A percentile compares a stretch with the other conserved stretches of the same genome.
These are phyloP conservation scores for Beauveria pseudobassiana DNA, from an alignment of 2,329 filamentous ascomycete genomes.

Conservation along the genomic window DNA sequence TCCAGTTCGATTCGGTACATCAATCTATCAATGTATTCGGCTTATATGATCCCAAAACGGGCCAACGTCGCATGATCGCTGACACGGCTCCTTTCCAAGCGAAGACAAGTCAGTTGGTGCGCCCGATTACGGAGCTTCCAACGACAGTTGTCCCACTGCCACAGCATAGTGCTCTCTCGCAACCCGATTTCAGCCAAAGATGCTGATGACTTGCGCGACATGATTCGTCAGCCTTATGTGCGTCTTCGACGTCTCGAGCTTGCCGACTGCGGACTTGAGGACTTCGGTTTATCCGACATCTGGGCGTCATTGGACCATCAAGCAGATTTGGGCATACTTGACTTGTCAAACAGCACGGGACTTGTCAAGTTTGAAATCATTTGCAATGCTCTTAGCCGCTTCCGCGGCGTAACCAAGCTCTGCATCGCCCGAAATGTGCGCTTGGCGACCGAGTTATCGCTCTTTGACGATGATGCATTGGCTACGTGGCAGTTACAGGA, in stretches of 20 bases:
- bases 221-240: constrained; percentile 26
- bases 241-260: constrained; percentile 42
- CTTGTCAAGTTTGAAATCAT: constrained; percentile 41
- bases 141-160: constrained; percentile 40
- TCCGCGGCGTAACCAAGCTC: constrained; percentile 38
- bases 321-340: constrained; percentile 38
- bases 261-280: constrained; percentile 43
- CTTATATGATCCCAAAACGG: constrained; percentile 17
- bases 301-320: constrained; percentile 41
- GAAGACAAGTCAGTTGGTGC: constrained; percentile 34
- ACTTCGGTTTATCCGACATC: constrained; percentile 38
- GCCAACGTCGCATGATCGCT: constrained; percentile 18
- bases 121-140: constrained; percentile 42
- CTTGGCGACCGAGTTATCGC: constrained; percentile 34
- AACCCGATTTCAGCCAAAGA: constrained; percentile 40
- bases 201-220: constrained; percentile 41
- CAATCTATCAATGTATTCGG: constrained; percentile 39
- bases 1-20: constrained; percentile 48
- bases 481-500: constrained; percentile 42
- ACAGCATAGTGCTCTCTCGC: constrained; percentile 42
- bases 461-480: constrained; percentile 39
- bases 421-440: constrained; percentile 45
- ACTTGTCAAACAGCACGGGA: constrained; percentile 47
- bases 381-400: constrained; percentile 34
- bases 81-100: constrained; percentile 18